Conservation (phyloP, 352 stramenopile species). For the Blastocystis sp. region DNA sequence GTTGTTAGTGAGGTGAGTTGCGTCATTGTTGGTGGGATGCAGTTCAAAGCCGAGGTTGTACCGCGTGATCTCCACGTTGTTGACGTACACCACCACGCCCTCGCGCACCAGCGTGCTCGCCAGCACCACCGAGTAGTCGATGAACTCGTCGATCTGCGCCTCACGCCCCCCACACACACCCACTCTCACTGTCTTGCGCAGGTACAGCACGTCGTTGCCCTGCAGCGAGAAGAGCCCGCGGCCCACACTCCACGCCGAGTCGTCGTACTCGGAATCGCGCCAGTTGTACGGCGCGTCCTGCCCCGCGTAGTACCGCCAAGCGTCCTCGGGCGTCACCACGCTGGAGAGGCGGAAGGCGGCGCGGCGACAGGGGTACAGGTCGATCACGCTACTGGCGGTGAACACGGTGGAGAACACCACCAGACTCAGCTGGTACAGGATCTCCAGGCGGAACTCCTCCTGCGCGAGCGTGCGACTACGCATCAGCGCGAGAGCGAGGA, state of each 20-base stretch:
- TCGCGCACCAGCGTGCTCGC: constrained; percentile 12
- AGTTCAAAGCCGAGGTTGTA: constrained; percentile 16
- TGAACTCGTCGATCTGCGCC: background rate
- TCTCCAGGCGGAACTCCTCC: constrained; percentile 18
- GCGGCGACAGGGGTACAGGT: constrained; percentile 30
- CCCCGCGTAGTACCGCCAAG: background rate
- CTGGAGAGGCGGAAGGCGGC: background rate
- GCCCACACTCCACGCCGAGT: background rate
- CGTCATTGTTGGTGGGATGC: background rate
- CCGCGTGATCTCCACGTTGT: constrained; percentile 29
- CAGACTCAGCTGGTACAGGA: background rate
- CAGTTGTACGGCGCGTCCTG: constrained; percentile 5
- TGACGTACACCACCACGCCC: constrained; percentile 10
- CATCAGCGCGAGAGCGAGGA: background rate
- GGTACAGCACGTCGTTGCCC: background rate
- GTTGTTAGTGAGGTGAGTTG: background rate
- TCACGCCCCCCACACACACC: background rate
- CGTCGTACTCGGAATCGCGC: constrained; percentile 15
- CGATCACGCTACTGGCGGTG: background rate
- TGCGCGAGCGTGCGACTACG: background rate
- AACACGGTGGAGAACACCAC: constrained; percentile 9
- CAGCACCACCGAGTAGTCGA: constrained; percentile 18
- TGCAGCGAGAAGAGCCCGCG: background rate
- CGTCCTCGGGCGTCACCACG: background rate
- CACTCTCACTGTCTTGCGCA: background rate